Evolutionary conservation across 2,329 filamentous ascomycete species (phyloP).

Genomic region (Exutisphaerella laricina): DNA sequence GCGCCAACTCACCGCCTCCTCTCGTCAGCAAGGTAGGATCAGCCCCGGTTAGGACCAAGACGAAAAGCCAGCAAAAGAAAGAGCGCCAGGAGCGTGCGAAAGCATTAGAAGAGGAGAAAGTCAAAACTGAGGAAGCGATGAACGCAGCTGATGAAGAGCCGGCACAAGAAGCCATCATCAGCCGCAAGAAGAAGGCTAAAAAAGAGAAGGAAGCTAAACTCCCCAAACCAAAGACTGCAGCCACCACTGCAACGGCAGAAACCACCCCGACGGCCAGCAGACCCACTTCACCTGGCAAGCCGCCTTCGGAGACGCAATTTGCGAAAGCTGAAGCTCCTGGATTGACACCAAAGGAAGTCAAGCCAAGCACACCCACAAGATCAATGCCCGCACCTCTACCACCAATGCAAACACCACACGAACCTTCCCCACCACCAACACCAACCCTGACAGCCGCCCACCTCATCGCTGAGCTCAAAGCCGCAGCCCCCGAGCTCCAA

Average conservation of each 20-base stretch:
- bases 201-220: conserved; percentile 45
- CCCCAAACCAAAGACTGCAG: conserved; percentile 24
- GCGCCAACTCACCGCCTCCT: conserved; percentile 64
- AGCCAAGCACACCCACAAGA: conserved; percentile 20
- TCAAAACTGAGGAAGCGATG: conserved; percentile 47
- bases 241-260: conserved; percentile 23
- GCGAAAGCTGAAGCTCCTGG: conserved; percentile 5
- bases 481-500: conserved; percentile 28
- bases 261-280: conserved; percentile 28
- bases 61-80: conserved; percentile 75
- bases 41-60: conserved; percentile 62
- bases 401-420: conserved; percentile 24
- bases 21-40: conserved; percentile 57
- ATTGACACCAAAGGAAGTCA: conserved; percentile 8
- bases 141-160: conserved; percentile 43
- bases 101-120: conserved; percentile 43
- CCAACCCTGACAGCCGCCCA: conserved; percentile 30
- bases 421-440: conserved; percentile 31
- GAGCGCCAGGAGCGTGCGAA: conserved; percentile 44
- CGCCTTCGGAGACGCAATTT: conserved; percentile 7
- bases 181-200: conserved; percentile 80
- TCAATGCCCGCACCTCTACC: conserved; percentile 13
- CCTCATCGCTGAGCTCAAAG: conserved; percentile 31
- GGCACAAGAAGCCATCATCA: conserved; percentile 65
- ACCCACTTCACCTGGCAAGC: conserved; percentile 26